phyloP scores from a whole-genome alignment of 2,329 filamentous ascomycete species.

The Colletotrichum graminicola region DNA sequence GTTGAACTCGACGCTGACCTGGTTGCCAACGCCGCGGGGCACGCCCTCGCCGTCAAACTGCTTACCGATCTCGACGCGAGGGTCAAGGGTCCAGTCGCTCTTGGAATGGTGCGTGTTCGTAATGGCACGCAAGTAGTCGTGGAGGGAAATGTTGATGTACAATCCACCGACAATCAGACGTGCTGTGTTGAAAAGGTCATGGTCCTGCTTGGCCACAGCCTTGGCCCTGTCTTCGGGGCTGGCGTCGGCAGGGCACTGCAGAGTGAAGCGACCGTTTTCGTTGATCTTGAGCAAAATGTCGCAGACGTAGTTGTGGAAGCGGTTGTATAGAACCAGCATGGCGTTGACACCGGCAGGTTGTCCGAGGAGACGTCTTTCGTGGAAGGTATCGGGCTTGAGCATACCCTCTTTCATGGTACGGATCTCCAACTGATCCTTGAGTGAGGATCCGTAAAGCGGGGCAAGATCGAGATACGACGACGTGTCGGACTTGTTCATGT shows the following conservation, averaged over 20 bases:
- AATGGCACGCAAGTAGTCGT: constrained; percentile 73
- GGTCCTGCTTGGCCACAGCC: constrained; percentile 76
- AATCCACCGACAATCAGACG: constrained; percentile 79
- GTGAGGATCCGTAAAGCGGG: constrained; percentile 78
- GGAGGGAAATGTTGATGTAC: constrained; percentile 80
- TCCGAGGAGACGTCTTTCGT: constrained; percentile 76
- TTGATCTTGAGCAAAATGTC: constrained; percentile 85
- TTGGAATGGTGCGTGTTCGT: constrained; percentile 70
- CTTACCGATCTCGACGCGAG: constrained; percentile 69
- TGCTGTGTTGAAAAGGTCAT: constrained; percentile 84
- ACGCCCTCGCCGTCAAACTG: constrained; percentile 59
- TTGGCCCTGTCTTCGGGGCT: constrained; percentile 59
- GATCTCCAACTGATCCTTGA: constrained; percentile 72
- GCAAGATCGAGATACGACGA: constrained; percentile 82
- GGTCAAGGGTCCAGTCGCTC: constrained; percentile 73
- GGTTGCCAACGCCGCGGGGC: constrained; percentile 71
- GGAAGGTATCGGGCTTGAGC: constrained; percentile 78
- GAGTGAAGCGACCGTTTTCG: constrained; percentile 82
- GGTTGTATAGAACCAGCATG: constrained; percentile 81
- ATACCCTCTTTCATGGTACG: constrained; percentile 75
- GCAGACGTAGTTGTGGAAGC: constrained; percentile 90
- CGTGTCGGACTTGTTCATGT: constrained; percentile 73
- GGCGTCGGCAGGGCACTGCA: constrained; percentile 58
- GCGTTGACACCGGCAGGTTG: constrained; percentile 77
- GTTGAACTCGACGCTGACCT: constrained; percentile 77